Evolutionary conservation across 2,329 filamentous ascomycete species (phyloP).

Genomic region (Hypoxylon rubiginosum): DNA sequence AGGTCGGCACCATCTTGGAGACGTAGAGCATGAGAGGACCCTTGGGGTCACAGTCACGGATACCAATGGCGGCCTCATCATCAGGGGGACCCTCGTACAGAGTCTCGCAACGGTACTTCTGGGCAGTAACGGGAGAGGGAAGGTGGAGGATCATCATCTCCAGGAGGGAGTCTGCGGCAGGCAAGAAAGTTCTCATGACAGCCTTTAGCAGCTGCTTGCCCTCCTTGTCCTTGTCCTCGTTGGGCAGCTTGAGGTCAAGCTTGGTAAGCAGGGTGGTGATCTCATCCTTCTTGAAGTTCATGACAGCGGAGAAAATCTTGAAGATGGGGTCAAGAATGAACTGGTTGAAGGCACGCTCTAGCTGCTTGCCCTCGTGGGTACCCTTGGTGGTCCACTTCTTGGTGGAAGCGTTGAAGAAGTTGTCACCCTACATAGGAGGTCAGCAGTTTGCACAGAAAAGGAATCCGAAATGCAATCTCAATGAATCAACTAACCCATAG

Average conservation of each 20-base stretch:
- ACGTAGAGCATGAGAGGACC: conserved; percentile 99
- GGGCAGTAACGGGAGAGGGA: conserved; percentile 93
- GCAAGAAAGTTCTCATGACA: conserved; percentile 98
- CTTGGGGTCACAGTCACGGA: conserved; percentile 98
- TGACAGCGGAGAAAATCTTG: conserved; percentile 96
- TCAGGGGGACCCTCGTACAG: conserved; percentile 97
- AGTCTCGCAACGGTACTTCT: conserved; percentile 98
- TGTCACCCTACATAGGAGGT: conserved; percentile 77
- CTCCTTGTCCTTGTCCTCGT: conserved; percentile 91
- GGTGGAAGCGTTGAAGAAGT: conserved; percentile 99
- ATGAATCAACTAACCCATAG: conserved; percentile 79
- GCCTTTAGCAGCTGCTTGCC: conserved; percentile 98
- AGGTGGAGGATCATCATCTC: conserved; percentile 99
- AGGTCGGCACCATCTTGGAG: conserved; percentile 99
- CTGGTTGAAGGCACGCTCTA: conserved; percentile 99
- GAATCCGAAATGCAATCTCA: background rate
- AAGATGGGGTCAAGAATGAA: conserved; percentile 99
- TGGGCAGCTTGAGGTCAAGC: conserved; percentile 91
- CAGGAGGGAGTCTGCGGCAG: conserved; percentile 95
- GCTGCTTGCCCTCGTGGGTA: conserved; percentile 84
- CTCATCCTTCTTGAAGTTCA: conserved; percentile 99
- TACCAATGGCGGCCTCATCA: conserved; percentile 93
- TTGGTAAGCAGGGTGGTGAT: conserved; percentile 86
- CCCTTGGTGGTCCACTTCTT: conserved; percentile 99
- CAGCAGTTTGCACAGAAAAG: conserved; percentile 36